These are phyloP conservation scores for Otatea glauca DNA, from an alignment of 176 grass and related monocot species.

Conservation along the genomic window DNA sequence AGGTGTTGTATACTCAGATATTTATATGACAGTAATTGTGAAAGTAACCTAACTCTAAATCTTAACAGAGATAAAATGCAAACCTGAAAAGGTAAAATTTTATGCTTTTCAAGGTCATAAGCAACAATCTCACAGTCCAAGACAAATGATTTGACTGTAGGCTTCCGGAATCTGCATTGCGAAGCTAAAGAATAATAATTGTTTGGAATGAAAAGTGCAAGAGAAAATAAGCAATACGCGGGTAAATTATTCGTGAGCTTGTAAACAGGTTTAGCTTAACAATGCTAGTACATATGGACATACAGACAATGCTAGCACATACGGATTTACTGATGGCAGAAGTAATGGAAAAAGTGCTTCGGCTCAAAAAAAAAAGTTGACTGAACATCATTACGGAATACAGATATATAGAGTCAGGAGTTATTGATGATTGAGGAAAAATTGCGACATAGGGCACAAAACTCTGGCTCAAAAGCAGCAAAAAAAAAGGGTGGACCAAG, in stretches of 20 bases:
- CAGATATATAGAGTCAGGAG: not conserved
- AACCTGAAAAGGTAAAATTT: conserved; percentile 98
- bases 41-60: conserved; percentile 32
- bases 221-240: not conserved
- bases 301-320: not conserved
- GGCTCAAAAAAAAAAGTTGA: not conserved
- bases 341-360: not conserved
- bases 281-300: not conserved
- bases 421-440: not conserved
- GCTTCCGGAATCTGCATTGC: conserved; percentile 81
- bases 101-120: conserved; percentile 79
- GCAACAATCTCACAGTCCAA: conserved; percentile 98
- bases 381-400: not conserved
- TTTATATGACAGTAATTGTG: not conserved
- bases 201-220: conserved; percentile 10
- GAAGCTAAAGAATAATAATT: conserved; percentile 45
- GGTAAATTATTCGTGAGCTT: not conserved
- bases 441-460: not conserved
- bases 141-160: conserved; percentile 86
- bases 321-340: not conserved
- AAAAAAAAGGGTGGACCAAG: not conserved
- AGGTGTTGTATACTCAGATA: conserved; percentile 4
- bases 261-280: conserved; percentile 19
- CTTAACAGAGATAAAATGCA: conserved; percentile 43
- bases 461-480: not conserved